phyloP scores from a whole-genome alignment of 805 yeast species.

The Monosporozyma aquatica region DNA sequence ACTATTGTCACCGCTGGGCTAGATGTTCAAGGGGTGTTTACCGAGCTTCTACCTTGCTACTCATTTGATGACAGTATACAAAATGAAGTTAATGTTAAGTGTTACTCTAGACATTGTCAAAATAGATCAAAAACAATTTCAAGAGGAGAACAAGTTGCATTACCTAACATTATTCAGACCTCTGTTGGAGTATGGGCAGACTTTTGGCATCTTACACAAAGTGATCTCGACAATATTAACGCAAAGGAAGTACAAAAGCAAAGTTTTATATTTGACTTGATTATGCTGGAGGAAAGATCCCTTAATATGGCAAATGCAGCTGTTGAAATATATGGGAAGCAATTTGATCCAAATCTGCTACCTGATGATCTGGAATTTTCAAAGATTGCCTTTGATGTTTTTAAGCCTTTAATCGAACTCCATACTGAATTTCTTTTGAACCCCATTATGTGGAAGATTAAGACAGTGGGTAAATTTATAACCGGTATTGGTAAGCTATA shows the following conservation, averaged over 20 bases:
- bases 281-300: constrained; percentile 61
- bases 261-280: constrained; percentile 65
- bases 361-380: constrained; percentile 48
- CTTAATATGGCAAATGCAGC: constrained; percentile 60
- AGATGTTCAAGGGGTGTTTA: constrained; percentile 30
- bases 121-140: constrained; percentile 8
- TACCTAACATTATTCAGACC: constrained; percentile 31
- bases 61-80: constrained; percentile 29
- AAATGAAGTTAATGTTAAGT: constrained; percentile 30
- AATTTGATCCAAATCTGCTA: constrained; percentile 36
- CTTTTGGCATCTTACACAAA: constrained; percentile 53
- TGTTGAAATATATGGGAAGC: constrained; percentile 45
- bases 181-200: constrained; percentile 50
- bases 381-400: constrained; percentile 48
- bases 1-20: constrained; percentile 31
- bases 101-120: constrained; percentile 35
- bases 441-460: constrained; percentile 49
- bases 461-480: constrained; percentile 58
- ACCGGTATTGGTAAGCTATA: constrained; percentile 55
- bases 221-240: constrained; percentile 43
- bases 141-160: constrained; percentile 19
- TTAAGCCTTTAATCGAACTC: constrained; percentile 43
- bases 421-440: constrained; percentile 47
- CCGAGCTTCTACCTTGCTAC: constrained; percentile 30
- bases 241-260: constrained; percentile 53